A percentile compares a stretch with the other conserved stretches of the same genome.
These are phyloP conservation scores for Furcasterigmium sp. DNA, from an alignment of 2,329 filamentous ascomycete species.

Conservation along the genomic window DNA sequence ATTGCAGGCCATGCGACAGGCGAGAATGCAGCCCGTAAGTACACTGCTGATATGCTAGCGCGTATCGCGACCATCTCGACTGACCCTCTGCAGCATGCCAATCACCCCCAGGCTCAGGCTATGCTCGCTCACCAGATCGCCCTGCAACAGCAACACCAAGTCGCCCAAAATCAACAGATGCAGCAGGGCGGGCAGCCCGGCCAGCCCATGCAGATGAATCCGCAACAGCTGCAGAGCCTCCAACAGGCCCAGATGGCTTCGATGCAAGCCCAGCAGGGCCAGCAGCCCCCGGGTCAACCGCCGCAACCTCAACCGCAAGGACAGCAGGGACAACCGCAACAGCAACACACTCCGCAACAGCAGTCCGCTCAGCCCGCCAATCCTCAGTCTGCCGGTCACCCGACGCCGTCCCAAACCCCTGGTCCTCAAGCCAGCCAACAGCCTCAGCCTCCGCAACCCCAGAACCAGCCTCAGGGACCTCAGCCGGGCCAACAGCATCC, in stretches of 20 bases:
- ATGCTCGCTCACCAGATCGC: constrained; percentile 43
- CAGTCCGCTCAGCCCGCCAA: constrained; percentile 12
- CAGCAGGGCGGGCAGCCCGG: constrained; percentile 36
- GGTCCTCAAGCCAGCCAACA: constrained; percentile 13
- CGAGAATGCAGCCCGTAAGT: constrained; percentile 38
- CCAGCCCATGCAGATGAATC: constrained; percentile 43
- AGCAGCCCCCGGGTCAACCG: constrained; percentile 27
- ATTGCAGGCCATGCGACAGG: constrained; percentile 42
- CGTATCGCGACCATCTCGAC: not conserved
- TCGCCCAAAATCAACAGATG: constrained; percentile 28
- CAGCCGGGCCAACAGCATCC: constrained; percentile 29
- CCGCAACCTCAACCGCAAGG: constrained; percentile 20
- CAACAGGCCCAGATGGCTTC: constrained; percentile 36
- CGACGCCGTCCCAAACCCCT: constrained; percentile 12
- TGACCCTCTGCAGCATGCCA: not conserved
- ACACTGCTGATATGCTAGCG: not conserved
- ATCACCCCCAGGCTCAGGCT: constrained; percentile 24
- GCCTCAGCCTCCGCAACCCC: constrained; percentile 26
- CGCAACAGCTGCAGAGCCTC: constrained; percentile 38
- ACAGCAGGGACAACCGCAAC: constrained; percentile 23
- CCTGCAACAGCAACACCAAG: constrained; percentile 34
- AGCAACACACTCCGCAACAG: constrained; percentile 13
- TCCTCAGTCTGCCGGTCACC: constrained; percentile 13
- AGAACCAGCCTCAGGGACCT: constrained; percentile 12
- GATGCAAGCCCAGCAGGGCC: constrained; percentile 27